Conservation (phyloP, 129 eudicot genomes). For the Kitagawia praeruptora region DNA sequence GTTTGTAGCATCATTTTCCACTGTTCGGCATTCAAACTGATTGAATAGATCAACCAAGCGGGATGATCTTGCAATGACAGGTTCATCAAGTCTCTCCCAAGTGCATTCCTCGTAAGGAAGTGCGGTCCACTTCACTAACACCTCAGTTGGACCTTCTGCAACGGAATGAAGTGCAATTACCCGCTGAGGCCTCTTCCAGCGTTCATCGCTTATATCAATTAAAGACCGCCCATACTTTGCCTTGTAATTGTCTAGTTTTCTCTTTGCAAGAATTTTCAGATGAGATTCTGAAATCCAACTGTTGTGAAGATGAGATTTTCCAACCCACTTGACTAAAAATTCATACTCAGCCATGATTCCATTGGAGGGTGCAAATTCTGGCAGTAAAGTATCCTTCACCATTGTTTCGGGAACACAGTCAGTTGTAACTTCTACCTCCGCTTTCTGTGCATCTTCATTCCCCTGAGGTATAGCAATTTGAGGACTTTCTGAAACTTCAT, state of each 20-base stretch:
- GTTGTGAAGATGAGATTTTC: conserved; percentile 81
- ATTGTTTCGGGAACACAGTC: conserved; percentile 11
- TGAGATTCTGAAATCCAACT: conserved; percentile 81
- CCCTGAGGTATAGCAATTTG: conserved; percentile 15
- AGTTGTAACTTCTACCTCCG: conserved; percentile 13
- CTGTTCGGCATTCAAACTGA: conserved; percentile 50
- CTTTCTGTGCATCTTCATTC: conserved; percentile 17
- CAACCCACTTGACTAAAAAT: conserved; percentile 90
- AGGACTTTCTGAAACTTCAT: conserved; percentile 13
- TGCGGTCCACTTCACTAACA: conserved; percentile 76
- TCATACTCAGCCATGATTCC: conserved; percentile 42
- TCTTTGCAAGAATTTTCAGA: conserved; percentile 62
- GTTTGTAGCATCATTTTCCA: conserved; percentile 42
- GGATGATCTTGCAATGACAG: conserved; percentile 39
- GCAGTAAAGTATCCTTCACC: conserved; percentile 11
- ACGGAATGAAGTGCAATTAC: conserved; percentile 53
- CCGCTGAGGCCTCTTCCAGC: conserved; percentile 88
- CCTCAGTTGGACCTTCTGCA: conserved; percentile 46
- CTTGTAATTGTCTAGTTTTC: conserved; percentile 84
- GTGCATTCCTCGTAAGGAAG: conserved; percentile 96
- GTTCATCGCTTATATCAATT: conserved; percentile 66
- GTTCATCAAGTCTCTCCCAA: conserved; percentile 80
- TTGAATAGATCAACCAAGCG: conserved; percentile 47
- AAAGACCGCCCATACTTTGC: conserved; percentile 59
- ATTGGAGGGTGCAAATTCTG: conserved; percentile 23